A percentile compares a stretch with the other conserved stretches of the same genome.
Conservation (phyloP, 2,329 filamentous ascomycete genomes). For the Ustulina deusta region DNA sequence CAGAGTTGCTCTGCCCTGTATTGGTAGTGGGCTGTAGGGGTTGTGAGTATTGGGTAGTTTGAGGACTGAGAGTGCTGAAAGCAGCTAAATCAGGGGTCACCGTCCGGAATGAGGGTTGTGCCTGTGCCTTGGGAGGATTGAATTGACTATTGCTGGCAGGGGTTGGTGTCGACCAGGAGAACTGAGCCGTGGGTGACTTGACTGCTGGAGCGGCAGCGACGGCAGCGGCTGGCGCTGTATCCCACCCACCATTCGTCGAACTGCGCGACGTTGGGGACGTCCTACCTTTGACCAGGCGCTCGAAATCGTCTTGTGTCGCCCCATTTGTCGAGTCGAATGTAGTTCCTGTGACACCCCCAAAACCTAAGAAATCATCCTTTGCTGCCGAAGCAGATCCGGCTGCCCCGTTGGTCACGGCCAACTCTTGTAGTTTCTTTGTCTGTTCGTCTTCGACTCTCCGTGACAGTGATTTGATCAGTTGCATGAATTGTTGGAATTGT, state of each 20-base stretch:
- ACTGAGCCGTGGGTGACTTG: constrained; percentile 56
- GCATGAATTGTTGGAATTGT: constrained; percentile 92
- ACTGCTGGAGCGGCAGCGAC: constrained; percentile 51
- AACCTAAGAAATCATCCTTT: constrained; percentile 76
- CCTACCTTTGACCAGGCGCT: constrained; percentile 86
- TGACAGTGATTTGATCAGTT: constrained; percentile 84
- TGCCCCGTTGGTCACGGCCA: constrained; percentile 69
- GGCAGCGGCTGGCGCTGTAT: constrained; percentile 51
- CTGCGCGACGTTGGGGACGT: constrained; percentile 55
- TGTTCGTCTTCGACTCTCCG: constrained; percentile 89
- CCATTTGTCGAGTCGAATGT: constrained; percentile 65
- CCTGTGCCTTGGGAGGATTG: constrained; percentile 52
- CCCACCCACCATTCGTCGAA: constrained; percentile 65
- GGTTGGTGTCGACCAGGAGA: constrained; percentile 73
- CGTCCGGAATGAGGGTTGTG: constrained; percentile 63
- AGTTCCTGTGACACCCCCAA: constrained; percentile 74
- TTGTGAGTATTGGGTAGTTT: constrained; percentile 72
- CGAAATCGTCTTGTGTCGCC: constrained; percentile 80
- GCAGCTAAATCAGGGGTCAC: constrained; percentile 69
- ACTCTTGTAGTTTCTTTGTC: constrained; percentile 85
- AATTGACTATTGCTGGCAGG: constrained; percentile 55
- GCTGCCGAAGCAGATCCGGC: constrained; percentile 61
- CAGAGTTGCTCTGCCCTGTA: constrained; percentile 37
- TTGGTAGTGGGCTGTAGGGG: constrained; percentile 63
- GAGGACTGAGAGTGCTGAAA: constrained; percentile 68